A percentile compares a stretch with the other conserved stretches of the same genome.
Evolutionary conservation across 768 basidiomycete genomes (phyloP).

Genomic region (Lentinula raphanica): DNA sequence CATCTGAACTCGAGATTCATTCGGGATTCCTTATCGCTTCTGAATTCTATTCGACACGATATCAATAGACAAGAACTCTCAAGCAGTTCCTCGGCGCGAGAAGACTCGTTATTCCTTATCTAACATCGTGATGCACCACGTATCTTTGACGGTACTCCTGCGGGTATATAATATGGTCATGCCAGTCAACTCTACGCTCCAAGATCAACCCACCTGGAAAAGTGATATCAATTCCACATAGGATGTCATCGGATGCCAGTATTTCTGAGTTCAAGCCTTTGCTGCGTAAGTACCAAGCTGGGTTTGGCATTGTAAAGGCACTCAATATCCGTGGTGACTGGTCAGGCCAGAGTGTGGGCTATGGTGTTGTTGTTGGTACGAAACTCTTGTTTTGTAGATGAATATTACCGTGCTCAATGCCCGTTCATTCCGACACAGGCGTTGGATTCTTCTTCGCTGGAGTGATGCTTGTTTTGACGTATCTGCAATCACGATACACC

Average conservation of each 20-base stretch:
- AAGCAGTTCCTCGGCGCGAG: not conserved
- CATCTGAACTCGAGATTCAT: no score
- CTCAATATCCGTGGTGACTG: no score
- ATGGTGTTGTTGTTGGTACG: conserved; percentile 44
- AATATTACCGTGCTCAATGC: not conserved
- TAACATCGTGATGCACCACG: not conserved
- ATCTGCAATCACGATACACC: conserved; percentile 41
- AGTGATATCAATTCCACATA: not conserved
- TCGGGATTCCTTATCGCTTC: not conserved
- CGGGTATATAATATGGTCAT: not conserved
- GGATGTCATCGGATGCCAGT: not conserved
- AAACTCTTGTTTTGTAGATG: not conserved
- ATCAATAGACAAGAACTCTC: not conserved
- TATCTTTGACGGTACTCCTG: not conserved
- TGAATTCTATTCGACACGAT: not conserved
- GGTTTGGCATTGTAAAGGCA: no score
- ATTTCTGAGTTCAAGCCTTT: conserved; percentile 35
- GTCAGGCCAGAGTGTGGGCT: conserved; percentile 40
- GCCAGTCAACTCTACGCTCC: not conserved
- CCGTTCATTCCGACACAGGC: conserved; percentile 24
- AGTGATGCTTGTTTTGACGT: conserved; percentile 40
- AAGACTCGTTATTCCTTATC: not conserved
- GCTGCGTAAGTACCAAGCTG: conserved; percentile 28
- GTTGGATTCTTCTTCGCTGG: conserved; percentile 48
- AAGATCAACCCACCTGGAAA: not conserved